Base-by-base conservation (phyloP, 2,329 filamentous ascomycete species). In the Seiridium cupressi region DNA sequence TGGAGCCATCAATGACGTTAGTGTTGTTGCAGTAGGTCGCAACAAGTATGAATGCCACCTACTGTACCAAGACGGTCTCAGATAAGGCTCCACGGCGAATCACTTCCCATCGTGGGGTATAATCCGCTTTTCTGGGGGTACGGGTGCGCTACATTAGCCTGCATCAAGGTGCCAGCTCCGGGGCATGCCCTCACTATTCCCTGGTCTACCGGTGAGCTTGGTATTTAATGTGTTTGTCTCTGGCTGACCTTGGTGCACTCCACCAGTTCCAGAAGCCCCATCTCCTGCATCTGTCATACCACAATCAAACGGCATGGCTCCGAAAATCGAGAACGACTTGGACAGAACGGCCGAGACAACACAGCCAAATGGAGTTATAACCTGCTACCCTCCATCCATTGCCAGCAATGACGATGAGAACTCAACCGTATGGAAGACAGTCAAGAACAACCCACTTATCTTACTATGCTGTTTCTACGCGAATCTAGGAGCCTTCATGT, bases 401-500 rank as follows among this genome's bases (percentile, higher is more conserved):
- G 49, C 49, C 38, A 32, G 49, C 49, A 53, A 53, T 18, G 49
- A 53, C 34, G 49, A 53, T 9, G 49, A 53, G 9, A 48, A 57
- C 32, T 57, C 55, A 26, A 38, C 42, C 13, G 55, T 44, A 36
- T 48, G 18, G 36, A 57, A 26, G 26, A 35, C 44, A 18, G 11
- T 57, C 10, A 57, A 47, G 42, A 32, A 57, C 34, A 46, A 44
- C 18, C 55, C 55, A 11, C 13, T 47, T 18, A 57, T 57, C 42
- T 11, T 57, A 31, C 40, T 44, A 38, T 57, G 55, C 18, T 57
- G 55, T 40, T 38, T 57, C 13, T 57, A 57, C 55, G 55, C 55
- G 26, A 57, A 57, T 34, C 55, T 57, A 11, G 55, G 55, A 57
- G 55, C 55, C 34, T 57, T 57, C 32, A 57, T 57, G 55, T 57